Evolutionary conservation across 176 grass and related monocot species (phyloP).

Genomic region (Echinochloa phyllopogon): DNA sequence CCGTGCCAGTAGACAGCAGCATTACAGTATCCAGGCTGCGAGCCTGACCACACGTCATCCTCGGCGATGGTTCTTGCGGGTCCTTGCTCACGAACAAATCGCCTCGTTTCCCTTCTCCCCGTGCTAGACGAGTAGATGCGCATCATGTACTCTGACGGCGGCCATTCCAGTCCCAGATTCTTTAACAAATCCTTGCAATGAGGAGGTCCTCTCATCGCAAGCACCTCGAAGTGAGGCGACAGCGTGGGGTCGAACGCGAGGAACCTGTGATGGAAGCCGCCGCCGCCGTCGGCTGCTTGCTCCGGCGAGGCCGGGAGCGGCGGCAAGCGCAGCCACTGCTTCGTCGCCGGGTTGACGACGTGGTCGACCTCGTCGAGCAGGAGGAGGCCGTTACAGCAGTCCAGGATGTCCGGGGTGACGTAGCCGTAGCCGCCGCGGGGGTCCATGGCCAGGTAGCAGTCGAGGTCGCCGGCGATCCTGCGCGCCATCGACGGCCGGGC

Average conservation of each 20-base stretch:
- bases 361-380: background rate
- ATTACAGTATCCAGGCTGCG: too few species aligned
- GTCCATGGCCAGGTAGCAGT: background rate
- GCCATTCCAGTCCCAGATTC: slow-evolving; percentile 25
- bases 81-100: background rate
- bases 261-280: background rate
- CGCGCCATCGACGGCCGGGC: background rate
- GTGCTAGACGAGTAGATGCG: background rate
- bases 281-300: too few species aligned
- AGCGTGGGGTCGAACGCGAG: background rate
- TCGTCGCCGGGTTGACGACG: background rate
- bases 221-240: slow-evolving; percentile 4
- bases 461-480: background rate
- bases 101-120: background rate
- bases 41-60: too few species aligned
- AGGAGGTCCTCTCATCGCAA: too few species aligned
- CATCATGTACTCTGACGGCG: background rate
- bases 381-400: slow-evolving; percentile 2
- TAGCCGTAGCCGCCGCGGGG: too few species aligned
- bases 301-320: background rate
- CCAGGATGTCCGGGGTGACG: background rate
- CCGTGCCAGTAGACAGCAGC: background rate
- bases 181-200: too few species aligned
- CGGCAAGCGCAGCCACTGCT: background rate
- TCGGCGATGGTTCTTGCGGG: too few species aligned